Evolutionary conservation across 2,329 filamentous ascomycete genomes (phyloP).

Genomic region (Colletotrichum lentis): DNA sequence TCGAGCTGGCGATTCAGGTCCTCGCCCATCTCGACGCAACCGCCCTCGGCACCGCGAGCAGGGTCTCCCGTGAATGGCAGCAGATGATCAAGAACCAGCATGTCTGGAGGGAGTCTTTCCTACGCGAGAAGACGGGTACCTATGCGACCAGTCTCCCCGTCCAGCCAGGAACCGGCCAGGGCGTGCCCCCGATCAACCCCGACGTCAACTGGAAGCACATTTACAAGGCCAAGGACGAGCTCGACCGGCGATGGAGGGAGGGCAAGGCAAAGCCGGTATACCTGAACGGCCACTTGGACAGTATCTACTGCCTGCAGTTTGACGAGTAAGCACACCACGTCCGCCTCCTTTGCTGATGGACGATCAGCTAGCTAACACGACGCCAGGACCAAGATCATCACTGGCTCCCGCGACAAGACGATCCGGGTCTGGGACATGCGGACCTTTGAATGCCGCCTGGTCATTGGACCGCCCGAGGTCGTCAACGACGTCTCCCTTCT

Average conservation of each 20-base stretch:
- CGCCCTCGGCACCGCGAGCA: slow-evolving; percentile 58
- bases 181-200: slow-evolving; percentile 63
- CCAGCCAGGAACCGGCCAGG: slow-evolving; percentile 63
- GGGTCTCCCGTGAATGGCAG: slow-evolving; percentile 62
- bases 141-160: slow-evolving; percentile 66
- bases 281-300: slow-evolving; percentile 91
- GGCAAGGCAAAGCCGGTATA: slow-evolving; percentile 85
- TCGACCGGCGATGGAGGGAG: slow-evolving; percentile 81
- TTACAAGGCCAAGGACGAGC: slow-evolving; percentile 77
- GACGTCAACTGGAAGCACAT: slow-evolving; percentile 86
- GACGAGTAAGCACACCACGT: slow-evolving; percentile 74
- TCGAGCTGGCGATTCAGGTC: slow-evolving; percentile 67
- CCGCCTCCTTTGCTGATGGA: too few relatives aligned
- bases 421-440: slow-evolving; percentile 96
- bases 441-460: slow-evolving; percentile 82
- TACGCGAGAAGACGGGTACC: slow-evolving; percentile 67
- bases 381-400: slow-evolving; percentile 87
- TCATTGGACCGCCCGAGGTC: slow-evolving; percentile 82
- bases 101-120: slow-evolving; percentile 70
- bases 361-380: slow-evolving; percentile 46
- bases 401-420: slow-evolving; percentile 92
- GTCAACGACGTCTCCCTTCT: slow-evolving; percentile 62
- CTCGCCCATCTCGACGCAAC: slow-evolving; percentile 64
- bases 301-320: slow-evolving; percentile 97
- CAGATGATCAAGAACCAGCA: slow-evolving; percentile 60